Evolutionary conservation across 78 protist species (phyloP).

Genomic region (Cavenderia fasciculata): DNA sequence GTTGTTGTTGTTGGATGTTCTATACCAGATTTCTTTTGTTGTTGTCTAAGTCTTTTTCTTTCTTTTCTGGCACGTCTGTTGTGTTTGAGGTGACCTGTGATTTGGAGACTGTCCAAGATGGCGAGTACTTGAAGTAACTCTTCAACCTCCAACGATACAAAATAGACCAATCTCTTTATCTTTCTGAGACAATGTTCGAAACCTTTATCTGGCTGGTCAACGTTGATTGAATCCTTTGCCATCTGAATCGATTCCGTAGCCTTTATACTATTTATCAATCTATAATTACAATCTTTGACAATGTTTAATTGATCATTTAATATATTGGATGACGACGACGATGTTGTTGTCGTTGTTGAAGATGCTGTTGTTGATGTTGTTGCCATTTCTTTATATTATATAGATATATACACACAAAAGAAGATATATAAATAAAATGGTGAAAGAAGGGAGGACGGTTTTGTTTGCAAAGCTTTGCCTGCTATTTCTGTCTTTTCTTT

Average conservation of each 20-base stretch:
- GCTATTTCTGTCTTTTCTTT: too few species aligned
- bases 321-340: too few species aligned
- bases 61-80: conserved; percentile 24
- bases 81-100: conserved; percentile 29
- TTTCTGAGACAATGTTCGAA: background rate
- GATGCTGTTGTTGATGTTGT: too few species aligned
- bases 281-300: conserved; percentile 55
- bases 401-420: too few species aligned
- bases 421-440: too few species aligned
- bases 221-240: conserved; percentile 30
- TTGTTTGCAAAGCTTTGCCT: too few species aligned
- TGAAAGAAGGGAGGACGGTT: too few species aligned
- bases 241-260: conserved; percentile 25
- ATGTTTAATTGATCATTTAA: background rate
- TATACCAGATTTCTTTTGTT: background rate
- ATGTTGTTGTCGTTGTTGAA: too few species aligned
- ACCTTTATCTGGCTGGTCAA: conserved; percentile 5
- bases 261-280: conserved; percentile 50
- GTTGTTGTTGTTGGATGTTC: background rate
- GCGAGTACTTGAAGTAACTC: conserved; percentile 23
- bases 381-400: too few species aligned
- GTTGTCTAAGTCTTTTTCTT: background rate
- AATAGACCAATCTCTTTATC: conserved; percentile 11
- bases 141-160: conserved; percentile 32
- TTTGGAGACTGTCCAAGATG: conserved; percentile 26